phyloP scores from a whole-genome alignment of 2,329 filamentous ascomycete genomes.

The Neonectria hederae region DNA sequence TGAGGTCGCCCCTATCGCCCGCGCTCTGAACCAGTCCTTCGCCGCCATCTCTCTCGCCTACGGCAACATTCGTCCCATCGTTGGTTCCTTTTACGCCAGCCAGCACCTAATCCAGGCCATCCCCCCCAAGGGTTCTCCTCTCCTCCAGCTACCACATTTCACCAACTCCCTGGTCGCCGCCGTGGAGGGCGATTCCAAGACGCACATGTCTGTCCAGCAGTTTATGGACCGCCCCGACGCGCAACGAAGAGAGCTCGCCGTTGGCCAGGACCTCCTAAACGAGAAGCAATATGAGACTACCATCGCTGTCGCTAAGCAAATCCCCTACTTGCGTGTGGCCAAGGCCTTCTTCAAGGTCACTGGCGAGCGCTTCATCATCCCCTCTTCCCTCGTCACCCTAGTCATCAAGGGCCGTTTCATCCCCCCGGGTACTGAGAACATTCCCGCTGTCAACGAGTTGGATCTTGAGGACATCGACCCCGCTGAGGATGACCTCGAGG shows the following conservation, averaged over 20 bases:
- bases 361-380: slow-evolving; percentile 91
- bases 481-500: slow-evolving; percentile 90
- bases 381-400: slow-evolving; percentile 90
- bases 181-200: slow-evolving; percentile 78
- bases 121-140: slow-evolving; percentile 81
- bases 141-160: slow-evolving; percentile 91
- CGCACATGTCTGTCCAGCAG: slow-evolving; percentile 81
- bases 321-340: slow-evolving; percentile 84
- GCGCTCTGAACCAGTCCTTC: slow-evolving; percentile 86
- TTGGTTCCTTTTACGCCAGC: slow-evolving; percentile 81
- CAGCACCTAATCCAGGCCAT: slow-evolving; percentile 93
- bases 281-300: slow-evolving; percentile 81
- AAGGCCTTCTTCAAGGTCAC: slow-evolving; percentile 99
- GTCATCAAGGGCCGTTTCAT: slow-evolving; percentile 95
- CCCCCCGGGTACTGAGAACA: slow-evolving; percentile 79
- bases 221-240: slow-evolving; percentile 87
- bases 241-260: slow-evolving; percentile 75
- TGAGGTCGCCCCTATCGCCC: slow-evolving; percentile 86
- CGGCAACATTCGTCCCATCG: slow-evolving; percentile 81
- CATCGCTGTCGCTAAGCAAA: slow-evolving; percentile 80
- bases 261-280: slow-evolving; percentile 76
- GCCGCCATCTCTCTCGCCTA: slow-evolving; percentile 88
- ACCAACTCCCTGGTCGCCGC: slow-evolving; percentile 72
- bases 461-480: slow-evolving; percentile 93
- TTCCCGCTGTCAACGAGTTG: slow-evolving; percentile 78